Percentiles rank a stretch among this genome's conserved stretches.
These are phyloP conservation scores for Thielaviopsis populi DNA, from an alignment of 2,329 filamentous ascomycete species.

Conservation along the genomic window DNA sequence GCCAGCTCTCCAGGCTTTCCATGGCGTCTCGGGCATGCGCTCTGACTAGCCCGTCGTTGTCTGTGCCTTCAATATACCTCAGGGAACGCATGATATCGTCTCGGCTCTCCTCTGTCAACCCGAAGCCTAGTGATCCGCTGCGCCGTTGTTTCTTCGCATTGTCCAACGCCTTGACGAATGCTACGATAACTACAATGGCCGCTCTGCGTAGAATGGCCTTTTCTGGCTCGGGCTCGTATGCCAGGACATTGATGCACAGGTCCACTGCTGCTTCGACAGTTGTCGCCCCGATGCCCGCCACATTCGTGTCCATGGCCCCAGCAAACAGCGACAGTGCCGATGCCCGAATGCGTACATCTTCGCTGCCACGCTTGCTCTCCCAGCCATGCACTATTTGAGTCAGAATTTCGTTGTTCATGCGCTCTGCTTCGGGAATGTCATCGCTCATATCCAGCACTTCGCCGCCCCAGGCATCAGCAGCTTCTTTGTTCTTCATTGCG, in stretches of 20 bases:
- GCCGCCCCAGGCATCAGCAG: constrained; percentile 40
- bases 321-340: constrained; percentile 55
- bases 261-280: constrained; percentile 44
- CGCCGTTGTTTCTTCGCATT: constrained; percentile 32
- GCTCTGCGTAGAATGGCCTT: constrained; percentile 51
- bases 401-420: constrained; percentile 35
- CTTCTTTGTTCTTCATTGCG: constrained; percentile 34
- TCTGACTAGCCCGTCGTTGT: constrained; percentile 52
- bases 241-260: constrained; percentile 45
- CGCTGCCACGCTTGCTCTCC: constrained; percentile 48
- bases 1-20: constrained; percentile 50
- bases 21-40: constrained; percentile 52
- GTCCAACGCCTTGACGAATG: constrained; percentile 46
- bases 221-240: constrained; percentile 44
- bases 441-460: constrained; percentile 35
- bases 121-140: constrained; percentile 33
- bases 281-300: constrained; percentile 38
- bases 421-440: constrained; percentile 30
- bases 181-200: constrained; percentile 48
- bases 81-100: constrained; percentile 48
- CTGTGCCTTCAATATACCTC: constrained; percentile 47
- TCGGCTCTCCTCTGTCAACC: constrained; percentile 38
- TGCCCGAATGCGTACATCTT: constrained; percentile 54
- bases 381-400: constrained; percentile 50
- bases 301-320: constrained; percentile 43